Conservation (phyloP, 1,284 basidiomycete species). For the Blastosporella zonata region DNA sequence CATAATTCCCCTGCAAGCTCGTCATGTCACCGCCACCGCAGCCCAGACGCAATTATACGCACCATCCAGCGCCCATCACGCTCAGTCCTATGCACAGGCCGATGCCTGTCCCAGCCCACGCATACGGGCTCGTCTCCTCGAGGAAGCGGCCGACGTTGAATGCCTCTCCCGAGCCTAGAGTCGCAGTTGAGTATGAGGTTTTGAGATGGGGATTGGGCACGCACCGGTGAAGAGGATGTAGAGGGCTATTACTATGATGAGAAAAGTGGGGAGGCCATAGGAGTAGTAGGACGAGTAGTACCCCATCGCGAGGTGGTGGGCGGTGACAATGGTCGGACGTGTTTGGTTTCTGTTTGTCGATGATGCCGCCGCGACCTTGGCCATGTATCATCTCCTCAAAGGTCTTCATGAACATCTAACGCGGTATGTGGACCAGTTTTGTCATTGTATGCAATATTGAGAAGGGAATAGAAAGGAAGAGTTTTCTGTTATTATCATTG, state of each 20-base stretch:
- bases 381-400: conserved; percentile 89
- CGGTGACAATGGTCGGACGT: not conserved
- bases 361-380: conserved; percentile 8
- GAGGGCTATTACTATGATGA: conserved; percentile 65
- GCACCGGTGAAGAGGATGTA: conserved; percentile 87
- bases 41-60: conserved; percentile 30
- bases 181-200: not conserved
- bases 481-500: conserved; percentile 91
- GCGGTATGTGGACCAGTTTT: conserved; percentile 46
- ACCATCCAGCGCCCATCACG: conserved; percentile 96
- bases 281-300: conserved; percentile 52
- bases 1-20: conserved; percentile 85
- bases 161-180: conserved; percentile 75
- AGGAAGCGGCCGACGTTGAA: conserved; percentile 94
- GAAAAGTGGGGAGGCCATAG: conserved; percentile 66
- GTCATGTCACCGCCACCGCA: not conserved
- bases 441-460: not conserved
- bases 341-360: conserved; percentile 27
- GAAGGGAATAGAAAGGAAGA: conserved; percentile 72
- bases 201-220: conserved; percentile 12
- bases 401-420: conserved; percentile 88
- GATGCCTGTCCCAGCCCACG: conserved; percentile 90
- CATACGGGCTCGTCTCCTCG: conserved; percentile 91
- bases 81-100: conserved; percentile 93
- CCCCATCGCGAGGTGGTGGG: conserved; percentile 31